Percentiles rank a stretch among this genome's conserved stretches.
phyloP scores from a whole-genome alignment of 179 eudicot species.

The Actinidia polygama region DNA sequence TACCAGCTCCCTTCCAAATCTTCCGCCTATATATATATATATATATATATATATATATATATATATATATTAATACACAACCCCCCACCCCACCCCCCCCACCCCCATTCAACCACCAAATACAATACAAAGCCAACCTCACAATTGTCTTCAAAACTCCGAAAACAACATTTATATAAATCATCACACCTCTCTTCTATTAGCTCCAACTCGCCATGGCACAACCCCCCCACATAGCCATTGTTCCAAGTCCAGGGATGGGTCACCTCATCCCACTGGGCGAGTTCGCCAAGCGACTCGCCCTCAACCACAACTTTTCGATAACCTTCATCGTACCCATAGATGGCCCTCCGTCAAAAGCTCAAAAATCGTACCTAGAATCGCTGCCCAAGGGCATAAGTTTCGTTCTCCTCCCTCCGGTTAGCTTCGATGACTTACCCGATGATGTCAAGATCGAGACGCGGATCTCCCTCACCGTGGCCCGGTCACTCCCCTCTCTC shows the following conservation, averaged over 20 bases:
- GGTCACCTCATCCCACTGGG: slow-evolving; percentile 72
- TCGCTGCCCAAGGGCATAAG: slow-evolving; percentile 36
- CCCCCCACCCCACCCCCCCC: not conserved
- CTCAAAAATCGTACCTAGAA: slow-evolving; percentile 34
- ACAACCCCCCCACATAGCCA: slow-evolving; percentile 40
- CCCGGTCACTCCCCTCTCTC: slow-evolving; percentile 36
- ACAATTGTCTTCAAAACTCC: too few species aligned
- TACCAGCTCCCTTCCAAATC: not conserved
- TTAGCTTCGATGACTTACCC: slow-evolving; percentile 32
- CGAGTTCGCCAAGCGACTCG: slow-evolving; percentile 59
- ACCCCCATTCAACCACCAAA: not conserved
- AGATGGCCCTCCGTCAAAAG: slow-evolving; percentile 26
- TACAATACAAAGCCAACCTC: not conserved
- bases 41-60: too few species aligned
- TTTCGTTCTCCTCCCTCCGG: slow-evolving; percentile 40
- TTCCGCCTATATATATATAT: not conserved
- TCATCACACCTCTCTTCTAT: too few species aligned
- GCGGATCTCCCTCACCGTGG: slow-evolving; percentile 27
- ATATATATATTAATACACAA: too few species aligned
- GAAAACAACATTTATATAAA: too few species aligned
- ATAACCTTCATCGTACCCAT: slow-evolving; percentile 45
- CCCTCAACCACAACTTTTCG: slow-evolving; percentile 31
- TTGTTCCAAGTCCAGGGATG: slow-evolving; percentile 68
- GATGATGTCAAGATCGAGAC: slow-evolving; percentile 29
- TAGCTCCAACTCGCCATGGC: too few species aligned